Evolutionary conservation across 192 early-diverging fungal species (phyloP).

Genomic region (Spizellomyces punctatus): DNA sequence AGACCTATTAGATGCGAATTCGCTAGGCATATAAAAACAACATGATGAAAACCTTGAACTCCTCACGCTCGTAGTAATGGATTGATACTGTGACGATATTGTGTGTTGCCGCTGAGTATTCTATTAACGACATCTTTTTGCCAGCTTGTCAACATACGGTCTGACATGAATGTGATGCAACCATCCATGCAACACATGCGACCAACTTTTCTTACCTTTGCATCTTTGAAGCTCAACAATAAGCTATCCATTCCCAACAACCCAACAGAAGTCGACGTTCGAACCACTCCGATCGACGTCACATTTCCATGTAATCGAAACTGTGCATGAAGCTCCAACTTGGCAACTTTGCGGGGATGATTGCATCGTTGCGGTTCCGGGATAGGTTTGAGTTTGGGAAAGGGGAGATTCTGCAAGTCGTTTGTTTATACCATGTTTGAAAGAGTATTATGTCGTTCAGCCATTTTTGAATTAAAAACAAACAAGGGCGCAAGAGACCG

Average conservation of each 20-base stretch:
- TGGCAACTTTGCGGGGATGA: constrained; percentile 38
- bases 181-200: not conserved
- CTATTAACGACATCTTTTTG: constrained; percentile 85
- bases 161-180: not conserved
- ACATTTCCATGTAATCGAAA: constrained; percentile 72
- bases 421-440: too few species aligned
- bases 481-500: not conserved
- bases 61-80: constrained; percentile 95
- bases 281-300: constrained; percentile 70
- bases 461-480: not conserved
- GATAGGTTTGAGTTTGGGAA: too few species aligned
- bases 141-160: not conserved
- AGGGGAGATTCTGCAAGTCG: too few species aligned
- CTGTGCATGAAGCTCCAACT: constrained; percentile 64
- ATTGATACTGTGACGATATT: constrained; percentile 89
- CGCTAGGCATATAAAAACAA: not conserved
- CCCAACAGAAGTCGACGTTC: constrained; percentile 64
- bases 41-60: constrained; percentile 66
- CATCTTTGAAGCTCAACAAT: constrained; percentile 78
- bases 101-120: constrained; percentile 76
- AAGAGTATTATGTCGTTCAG: too few species aligned
- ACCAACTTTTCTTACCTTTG: constrained; percentile 61
- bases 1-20: not conserved
- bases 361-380: too few species aligned
- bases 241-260: constrained; percentile 70